Evolutionary conservation across 208 protist species (phyloP).

Genomic region (Polymyxa betae): DNA sequence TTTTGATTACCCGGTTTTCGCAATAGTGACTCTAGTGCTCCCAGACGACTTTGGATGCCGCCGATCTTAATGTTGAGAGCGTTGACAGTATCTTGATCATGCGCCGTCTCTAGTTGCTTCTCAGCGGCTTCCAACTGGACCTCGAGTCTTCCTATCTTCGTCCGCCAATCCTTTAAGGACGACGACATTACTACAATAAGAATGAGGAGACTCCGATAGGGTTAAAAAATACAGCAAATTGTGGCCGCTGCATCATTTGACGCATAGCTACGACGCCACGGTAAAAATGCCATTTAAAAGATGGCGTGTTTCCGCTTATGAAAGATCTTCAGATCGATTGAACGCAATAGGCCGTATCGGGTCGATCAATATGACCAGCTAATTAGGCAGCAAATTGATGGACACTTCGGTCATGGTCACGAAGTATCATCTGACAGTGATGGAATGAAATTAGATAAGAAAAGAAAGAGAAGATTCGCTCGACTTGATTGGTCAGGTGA

Average conservation of each 20-base stretch:
- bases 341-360: neutral
- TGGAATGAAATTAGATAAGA: neutral
- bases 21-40: no score
- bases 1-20: no score
- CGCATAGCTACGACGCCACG: neutral
- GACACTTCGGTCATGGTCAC: slow-evolving; percentile 7
- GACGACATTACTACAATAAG: no score
- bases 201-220: no score
- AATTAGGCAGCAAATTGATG: slow-evolving; percentile 16
- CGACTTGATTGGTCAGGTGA: neutral
- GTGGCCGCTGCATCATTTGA: slow-evolving; percentile 26
- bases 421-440: slow-evolving; percentile 45
- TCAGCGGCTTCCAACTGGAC: no score
- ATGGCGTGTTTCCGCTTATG: neutral
- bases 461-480: slow-evolving; percentile 10
- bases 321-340: neutral
- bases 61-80: no score
- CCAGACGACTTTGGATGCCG: no score
- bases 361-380: slow-evolving; percentile 15
- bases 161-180: no score
- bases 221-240: slow-evolving; percentile 49
- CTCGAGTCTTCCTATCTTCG: no score
- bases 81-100: no score
- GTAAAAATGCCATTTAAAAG: neutral
- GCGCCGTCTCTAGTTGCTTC: no score